A percentile compares a stretch with the other conserved stretches of the same genome.
Evolutionary conservation across 768 basidiomycete genomes (phyloP).

Genomic region (Pholiota molesta): DNA sequence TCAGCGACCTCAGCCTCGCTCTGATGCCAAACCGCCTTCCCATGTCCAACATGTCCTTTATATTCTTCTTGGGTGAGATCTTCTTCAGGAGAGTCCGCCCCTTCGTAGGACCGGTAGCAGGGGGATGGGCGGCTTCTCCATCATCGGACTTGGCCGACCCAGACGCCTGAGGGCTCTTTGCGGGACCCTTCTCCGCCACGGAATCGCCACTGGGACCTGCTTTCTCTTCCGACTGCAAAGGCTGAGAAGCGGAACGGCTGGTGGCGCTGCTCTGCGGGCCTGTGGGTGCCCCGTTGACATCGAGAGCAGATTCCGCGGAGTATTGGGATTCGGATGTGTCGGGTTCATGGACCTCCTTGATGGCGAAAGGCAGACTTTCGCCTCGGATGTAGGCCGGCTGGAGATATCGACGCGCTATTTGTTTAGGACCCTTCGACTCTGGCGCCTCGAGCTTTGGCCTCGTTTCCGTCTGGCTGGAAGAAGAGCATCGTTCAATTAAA

Average conservation of each 20-base stretch:
- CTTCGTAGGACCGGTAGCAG: background rate
- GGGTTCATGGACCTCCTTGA: slow-evolving; percentile 10
- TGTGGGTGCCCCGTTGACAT: background rate
- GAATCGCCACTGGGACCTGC: background rate
- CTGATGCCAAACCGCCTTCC: background rate
- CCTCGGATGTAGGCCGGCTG: slow-evolving; percentile 4
- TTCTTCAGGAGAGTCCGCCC: background rate
- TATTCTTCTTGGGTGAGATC: background rate
- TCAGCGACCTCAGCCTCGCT: background rate
- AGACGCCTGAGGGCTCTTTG: background rate
- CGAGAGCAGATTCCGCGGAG: slow-evolving; percentile 1
- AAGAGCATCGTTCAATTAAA: background rate
- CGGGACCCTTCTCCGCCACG: background rate
- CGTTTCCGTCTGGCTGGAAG: background rate
- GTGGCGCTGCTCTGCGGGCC: background rate
- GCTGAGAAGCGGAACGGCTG: background rate
- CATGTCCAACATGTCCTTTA: background rate
- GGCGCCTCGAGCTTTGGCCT: no score
- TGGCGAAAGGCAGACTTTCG: slow-evolving; percentile 8
- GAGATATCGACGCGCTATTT: slow-evolving; percentile 2
- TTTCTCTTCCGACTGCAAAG: background rate
- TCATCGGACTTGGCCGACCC: background rate
- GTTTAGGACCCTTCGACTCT: no score
- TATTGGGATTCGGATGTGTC: slow-evolving; percentile 8
- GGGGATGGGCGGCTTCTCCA: background rate